Conservation (phyloP, 2,329 filamentous ascomycete genomes). For the Laburnicola sp. region DNA sequence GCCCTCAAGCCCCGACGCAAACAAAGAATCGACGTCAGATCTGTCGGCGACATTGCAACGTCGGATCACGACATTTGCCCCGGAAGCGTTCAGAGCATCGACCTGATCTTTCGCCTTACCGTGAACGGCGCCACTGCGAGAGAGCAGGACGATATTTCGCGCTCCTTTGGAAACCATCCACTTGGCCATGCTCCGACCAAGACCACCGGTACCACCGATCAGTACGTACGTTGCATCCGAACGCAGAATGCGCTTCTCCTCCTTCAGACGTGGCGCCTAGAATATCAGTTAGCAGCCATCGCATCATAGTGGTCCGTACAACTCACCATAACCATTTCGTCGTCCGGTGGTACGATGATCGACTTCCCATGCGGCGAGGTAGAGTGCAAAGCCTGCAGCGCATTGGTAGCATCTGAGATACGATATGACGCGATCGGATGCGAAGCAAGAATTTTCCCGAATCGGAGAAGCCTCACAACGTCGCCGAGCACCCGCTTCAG, state of each 20-base stretch:
- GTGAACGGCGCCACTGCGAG: constrained; percentile 19
- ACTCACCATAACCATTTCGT: constrained; percentile 28
- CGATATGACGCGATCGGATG: constrained; percentile 13
- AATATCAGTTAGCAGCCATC: background rate
- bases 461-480: constrained; percentile 20
- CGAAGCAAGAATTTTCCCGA: constrained; percentile 19
- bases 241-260: background rate
- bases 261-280: constrained; percentile 18
- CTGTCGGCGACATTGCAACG: constrained; percentile 24
- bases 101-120: constrained; percentile 19
- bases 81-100: constrained; percentile 16
- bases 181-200: constrained; percentile 31
- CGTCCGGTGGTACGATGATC: constrained; percentile 20
- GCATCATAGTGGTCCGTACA: background rate
- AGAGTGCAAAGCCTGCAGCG: constrained; percentile 20
- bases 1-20: constrained; percentile 10
- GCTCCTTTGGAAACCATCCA: constrained; percentile 34
- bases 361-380: constrained; percentile 16
- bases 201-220: constrained; percentile 32
- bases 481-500: constrained; percentile 21
- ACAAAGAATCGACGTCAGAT: constrained; percentile 14
- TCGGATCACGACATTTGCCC: constrained; percentile 19
- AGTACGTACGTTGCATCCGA: constrained; percentile 32
- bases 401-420: constrained; percentile 17
- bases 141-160: constrained; percentile 27